These are phyloP conservation scores for Solanum pimpinellifolium DNA, from an alignment of 257 asterid species.

Conservation along the genomic window DNA sequence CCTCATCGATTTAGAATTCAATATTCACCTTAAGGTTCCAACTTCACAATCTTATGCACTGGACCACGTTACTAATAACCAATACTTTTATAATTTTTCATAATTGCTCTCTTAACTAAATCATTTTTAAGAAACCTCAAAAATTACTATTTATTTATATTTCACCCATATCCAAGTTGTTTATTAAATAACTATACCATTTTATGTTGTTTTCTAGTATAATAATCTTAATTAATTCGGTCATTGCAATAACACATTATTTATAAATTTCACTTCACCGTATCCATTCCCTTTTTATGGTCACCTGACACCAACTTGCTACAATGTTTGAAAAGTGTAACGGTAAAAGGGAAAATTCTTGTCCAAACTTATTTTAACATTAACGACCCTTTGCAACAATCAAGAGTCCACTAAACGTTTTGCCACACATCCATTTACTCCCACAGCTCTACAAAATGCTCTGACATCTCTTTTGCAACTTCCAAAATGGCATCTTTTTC, in stretches of 20 bases:
- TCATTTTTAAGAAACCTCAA: not conserved
- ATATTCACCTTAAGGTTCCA: not conserved
- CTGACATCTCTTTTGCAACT: constrained; percentile 11
- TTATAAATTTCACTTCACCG: not conserved
- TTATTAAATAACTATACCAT: not conserved
- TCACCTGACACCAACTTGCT: not conserved
- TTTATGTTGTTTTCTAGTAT: not conserved
- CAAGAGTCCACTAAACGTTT: constrained; percentile 37
- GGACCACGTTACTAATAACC: not conserved
- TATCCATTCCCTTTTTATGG: not conserved
- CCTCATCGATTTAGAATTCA: not conserved
- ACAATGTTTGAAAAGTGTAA: not conserved
- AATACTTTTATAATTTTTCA: not conserved
- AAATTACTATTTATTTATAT: not conserved
- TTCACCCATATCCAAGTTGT: not conserved
- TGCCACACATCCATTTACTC: constrained; percentile 7
- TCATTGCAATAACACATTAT: not conserved
- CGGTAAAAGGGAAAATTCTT: not conserved
- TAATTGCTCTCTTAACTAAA: not conserved
- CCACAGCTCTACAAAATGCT: constrained; percentile 33
- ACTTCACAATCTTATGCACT: not conserved
- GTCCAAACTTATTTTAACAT: not conserved
- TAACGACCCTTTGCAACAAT: constrained; percentile 49
- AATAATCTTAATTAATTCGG: not conserved
- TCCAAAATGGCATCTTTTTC: constrained; percentile 57